These are phyloP conservation scores for Colletotrichum cordylinicola DNA, from an alignment of 2,329 filamentous ascomycete species.

Conservation along the genomic window DNA sequence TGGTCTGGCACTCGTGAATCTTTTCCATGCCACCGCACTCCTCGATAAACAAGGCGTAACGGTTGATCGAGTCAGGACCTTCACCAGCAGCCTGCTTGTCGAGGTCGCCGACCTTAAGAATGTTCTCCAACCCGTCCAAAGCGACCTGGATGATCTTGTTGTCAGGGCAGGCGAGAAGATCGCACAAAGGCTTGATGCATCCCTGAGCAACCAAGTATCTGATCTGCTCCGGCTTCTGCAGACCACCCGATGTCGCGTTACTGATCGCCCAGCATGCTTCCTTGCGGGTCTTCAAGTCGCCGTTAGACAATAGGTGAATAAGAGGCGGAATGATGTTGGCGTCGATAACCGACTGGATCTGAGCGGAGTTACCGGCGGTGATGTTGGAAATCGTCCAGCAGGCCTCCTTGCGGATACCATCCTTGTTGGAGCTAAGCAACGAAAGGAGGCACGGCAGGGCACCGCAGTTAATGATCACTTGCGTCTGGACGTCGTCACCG, in stretches of 20 bases:
- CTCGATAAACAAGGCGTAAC: conserved; percentile 97
- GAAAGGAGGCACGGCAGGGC: conserved; percentile 91
- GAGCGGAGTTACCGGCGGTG: conserved; percentile 95
- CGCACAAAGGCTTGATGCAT: conserved; percentile 96
- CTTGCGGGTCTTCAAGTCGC: conserved; percentile 98
- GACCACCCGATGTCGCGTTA: conserved; percentile 94
- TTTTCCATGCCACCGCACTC: conserved; percentile 99
- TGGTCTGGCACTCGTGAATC: conserved; percentile 99
- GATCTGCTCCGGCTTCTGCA: conserved; percentile 99
- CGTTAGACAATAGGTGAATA: conserved; percentile 94
- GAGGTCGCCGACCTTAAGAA: conserved; percentile 98
- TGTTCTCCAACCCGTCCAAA: conserved; percentile 97
- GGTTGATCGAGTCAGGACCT: conserved; percentile 83
- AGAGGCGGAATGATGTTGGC: conserved; percentile 96
- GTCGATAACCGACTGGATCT: conserved; percentile 96
- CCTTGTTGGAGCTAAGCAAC: conserved; percentile 94
- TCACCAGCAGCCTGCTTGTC: conserved; percentile 90
- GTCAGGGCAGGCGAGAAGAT: conserved; percentile 93
- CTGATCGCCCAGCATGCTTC: conserved; percentile 99
- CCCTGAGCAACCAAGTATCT: conserved; percentile 91
- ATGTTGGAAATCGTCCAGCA: conserved; percentile 99
- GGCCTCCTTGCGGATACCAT: conserved; percentile 98
- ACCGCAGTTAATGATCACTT: conserved; percentile 99
- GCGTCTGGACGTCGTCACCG: conserved; percentile 97
- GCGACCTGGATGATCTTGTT: conserved; percentile 99